These are phyloP conservation scores for Croton setiger DNA, from an alignment of 441 rosid species.

Conservation along the genomic window DNA sequence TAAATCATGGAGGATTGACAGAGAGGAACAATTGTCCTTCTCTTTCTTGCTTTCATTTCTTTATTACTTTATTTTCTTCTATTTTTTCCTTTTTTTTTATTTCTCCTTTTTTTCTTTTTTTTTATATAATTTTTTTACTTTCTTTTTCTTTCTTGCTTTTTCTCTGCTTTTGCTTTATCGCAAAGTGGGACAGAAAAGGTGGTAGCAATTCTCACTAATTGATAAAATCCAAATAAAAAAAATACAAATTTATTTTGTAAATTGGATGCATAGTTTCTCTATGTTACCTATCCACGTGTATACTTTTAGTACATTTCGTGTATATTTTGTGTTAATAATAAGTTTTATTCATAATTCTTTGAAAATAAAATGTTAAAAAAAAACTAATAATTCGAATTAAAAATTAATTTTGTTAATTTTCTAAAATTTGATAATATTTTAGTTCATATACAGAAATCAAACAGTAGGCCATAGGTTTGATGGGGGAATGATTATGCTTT, in stretches of 20 bases:
- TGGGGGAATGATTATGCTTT: too few relatives aligned
- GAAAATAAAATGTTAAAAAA: too few relatives aligned
- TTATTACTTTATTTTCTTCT: conserved; percentile 17
- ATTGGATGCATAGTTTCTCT: conserved; percentile 23
- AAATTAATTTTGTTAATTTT: too few relatives aligned
- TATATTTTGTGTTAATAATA: too few relatives aligned
- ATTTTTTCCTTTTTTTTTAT: conserved; percentile 21
- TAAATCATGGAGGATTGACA: conserved; percentile 51
- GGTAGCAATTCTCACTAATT: conserved; percentile 48
- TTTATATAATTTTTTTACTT: conserved; percentile 19
- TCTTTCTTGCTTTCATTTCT: conserved; percentile 23
- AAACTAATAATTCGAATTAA: too few relatives aligned
- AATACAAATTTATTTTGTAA: conserved; percentile 24
- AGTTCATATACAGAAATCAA: too few relatives aligned
- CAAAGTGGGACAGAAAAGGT: conserved; percentile 83
- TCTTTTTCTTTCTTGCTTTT: conserved; percentile 46
- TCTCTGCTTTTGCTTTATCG: conserved; percentile 83
- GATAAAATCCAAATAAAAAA: conserved; percentile 8
- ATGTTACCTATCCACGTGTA: conserved; percentile 17
- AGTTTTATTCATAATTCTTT: too few relatives aligned
- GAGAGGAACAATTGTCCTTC: conserved; percentile 34
- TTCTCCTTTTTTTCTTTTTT: conserved; percentile 24
- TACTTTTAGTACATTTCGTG: neutral
- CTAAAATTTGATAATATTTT: too few relatives aligned
- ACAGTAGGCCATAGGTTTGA: too few relatives aligned